A percentile compares a stretch with the other conserved stretches of the same genome.
These are phyloP conservation scores for Thozetella sp. DNA, from an alignment of 495 filamentous ascomycete genomes.

Conservation along the genomic window DNA sequence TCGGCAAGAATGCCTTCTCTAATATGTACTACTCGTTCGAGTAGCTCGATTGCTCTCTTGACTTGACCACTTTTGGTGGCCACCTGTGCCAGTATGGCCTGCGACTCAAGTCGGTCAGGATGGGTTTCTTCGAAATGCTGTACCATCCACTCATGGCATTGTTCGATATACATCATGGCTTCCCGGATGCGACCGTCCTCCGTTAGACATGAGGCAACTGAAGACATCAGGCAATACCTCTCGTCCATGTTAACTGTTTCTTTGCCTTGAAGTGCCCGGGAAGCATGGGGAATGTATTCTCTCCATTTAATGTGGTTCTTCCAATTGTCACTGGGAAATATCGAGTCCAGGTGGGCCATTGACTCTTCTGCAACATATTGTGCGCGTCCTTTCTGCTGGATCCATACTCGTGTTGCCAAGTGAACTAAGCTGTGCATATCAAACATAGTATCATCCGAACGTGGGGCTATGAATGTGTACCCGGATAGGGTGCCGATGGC, in stretches of 20 bases:
- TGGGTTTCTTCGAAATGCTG: slow-evolving; percentile 20
- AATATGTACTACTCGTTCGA: too few relatives aligned
- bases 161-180: slow-evolving; percentile 21
- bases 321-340: slow-evolving; percentile 1
- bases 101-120: slow-evolving; percentile 21
- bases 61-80: too few relatives aligned
- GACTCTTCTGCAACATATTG: slow-evolving; percentile 8
- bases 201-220: slow-evolving; percentile 12
- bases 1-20: too few relatives aligned
- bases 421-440: slow-evolving; percentile 49
- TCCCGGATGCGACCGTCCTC: slow-evolving; percentile 27
- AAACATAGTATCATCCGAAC: slow-evolving; percentile 12
- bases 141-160: slow-evolving; percentile 18
- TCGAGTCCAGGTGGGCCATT: slow-evolving; percentile 17
- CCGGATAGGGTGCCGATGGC: slow-evolving; percentile 31
- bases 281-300: slow-evolving; percentile 30
- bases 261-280: too few relatives aligned
- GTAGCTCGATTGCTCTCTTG: too few relatives aligned
- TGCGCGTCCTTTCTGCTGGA: background rate
- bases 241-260: slow-evolving; percentile 9
- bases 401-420: slow-evolving; percentile 38
- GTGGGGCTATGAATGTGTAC: slow-evolving; percentile 29
- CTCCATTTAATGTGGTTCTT: slow-evolving; percentile 16
- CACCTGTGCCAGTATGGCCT: slow-evolving; percentile 21
- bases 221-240: slow-evolving; percentile 14